These are phyloP conservation scores for Pelargonium citronellum DNA, from an alignment of 441 rosid species.

Conservation along the genomic window DNA sequence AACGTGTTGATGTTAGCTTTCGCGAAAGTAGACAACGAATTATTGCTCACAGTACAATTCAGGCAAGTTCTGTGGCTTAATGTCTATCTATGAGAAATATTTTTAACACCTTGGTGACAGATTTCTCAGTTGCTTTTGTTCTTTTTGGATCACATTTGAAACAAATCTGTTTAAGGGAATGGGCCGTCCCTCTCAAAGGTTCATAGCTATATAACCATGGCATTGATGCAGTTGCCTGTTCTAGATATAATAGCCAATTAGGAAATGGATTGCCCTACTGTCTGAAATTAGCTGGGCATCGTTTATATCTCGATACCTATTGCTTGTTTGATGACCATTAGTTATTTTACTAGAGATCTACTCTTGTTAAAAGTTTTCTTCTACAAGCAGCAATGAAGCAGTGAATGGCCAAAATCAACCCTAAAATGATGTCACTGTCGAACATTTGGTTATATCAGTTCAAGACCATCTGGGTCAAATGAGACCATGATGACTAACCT, in stretches of 20 bases:
- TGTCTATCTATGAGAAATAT: slow-evolving; percentile 7
- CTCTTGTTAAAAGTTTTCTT: too few species aligned
- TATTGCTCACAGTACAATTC: slow-evolving; percentile 77
- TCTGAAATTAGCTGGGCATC: too few species aligned
- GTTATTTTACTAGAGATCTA: too few species aligned
- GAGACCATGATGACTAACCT: too few species aligned
- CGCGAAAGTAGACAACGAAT: slow-evolving; percentile 69
- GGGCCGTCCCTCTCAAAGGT: not conserved
- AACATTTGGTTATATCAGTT: too few species aligned
- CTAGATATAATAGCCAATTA: not conserved
- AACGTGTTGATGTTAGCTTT: slow-evolving; percentile 88
- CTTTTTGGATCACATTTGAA: not conserved
- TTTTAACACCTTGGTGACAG: not conserved
- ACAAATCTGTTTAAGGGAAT: not conserved
- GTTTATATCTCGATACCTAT: too few species aligned
- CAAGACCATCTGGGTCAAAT: too few species aligned
- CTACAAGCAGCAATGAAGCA: too few species aligned
- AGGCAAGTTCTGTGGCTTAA: slow-evolving; percentile 46
- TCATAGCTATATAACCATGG: not conserved
- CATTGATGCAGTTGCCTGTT: not conserved
- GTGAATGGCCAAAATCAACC: too few species aligned
- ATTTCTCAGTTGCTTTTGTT: not conserved
- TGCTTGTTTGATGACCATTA: too few species aligned
- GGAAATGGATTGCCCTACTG: too few species aligned
- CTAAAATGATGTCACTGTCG: too few species aligned